Evolutionary conservation across 2,329 filamentous ascomycete genomes (phyloP).

Genomic region (Ophiocordyceps sinensis): DNA sequence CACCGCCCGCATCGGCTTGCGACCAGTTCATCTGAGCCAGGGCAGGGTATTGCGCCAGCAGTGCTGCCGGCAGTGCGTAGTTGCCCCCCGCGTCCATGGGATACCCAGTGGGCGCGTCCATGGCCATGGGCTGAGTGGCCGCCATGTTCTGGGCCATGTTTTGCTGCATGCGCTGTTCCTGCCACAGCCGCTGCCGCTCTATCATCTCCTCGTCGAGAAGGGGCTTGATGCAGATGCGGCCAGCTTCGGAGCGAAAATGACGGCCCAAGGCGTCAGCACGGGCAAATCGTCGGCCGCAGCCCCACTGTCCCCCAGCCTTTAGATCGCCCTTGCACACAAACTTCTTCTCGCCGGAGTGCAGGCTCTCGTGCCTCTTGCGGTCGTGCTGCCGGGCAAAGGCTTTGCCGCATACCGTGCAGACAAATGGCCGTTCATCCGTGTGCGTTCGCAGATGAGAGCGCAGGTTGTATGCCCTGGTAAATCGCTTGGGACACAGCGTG

Average conservation of each 20-base stretch:
- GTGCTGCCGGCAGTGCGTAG: conserved; percentile 67
- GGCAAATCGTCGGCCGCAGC: conserved; percentile 83
- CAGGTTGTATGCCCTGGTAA: conserved; percentile 92
- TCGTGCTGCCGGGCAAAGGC: conserved; percentile 96
- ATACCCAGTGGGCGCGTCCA: conserved; percentile 45
- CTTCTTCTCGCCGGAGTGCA: conserved; percentile 96
- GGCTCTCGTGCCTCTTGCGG: conserved; percentile 87
- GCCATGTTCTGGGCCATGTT: conserved; percentile 47
- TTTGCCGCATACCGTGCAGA: conserved; percentile 93
- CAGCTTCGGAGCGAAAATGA: conserved; percentile 91
- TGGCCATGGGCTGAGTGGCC: conserved; percentile 38
- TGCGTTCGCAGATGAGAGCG: conserved; percentile 92
- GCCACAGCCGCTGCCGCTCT: conserved; percentile 62
- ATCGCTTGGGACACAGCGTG: conserved; percentile 81
- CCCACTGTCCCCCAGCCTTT: conserved; percentile 73
- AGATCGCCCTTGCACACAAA: conserved; percentile 92
- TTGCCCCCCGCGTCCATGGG: conserved; percentile 40
- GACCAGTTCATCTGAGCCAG: conserved; percentile 84
- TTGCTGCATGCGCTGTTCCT: conserved; percentile 56
- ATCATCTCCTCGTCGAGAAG: conserved; percentile 85
- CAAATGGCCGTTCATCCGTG: conserved; percentile 92
- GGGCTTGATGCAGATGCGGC: conserved; percentile 93
- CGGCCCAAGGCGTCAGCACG: conserved; percentile 87
- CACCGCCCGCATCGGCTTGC: conserved; percentile 47
- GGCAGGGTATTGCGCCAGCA: conserved; percentile 85